phyloP scores from a whole-genome alignment of 306 rosid species.

The Trifolium dubium region DNA sequence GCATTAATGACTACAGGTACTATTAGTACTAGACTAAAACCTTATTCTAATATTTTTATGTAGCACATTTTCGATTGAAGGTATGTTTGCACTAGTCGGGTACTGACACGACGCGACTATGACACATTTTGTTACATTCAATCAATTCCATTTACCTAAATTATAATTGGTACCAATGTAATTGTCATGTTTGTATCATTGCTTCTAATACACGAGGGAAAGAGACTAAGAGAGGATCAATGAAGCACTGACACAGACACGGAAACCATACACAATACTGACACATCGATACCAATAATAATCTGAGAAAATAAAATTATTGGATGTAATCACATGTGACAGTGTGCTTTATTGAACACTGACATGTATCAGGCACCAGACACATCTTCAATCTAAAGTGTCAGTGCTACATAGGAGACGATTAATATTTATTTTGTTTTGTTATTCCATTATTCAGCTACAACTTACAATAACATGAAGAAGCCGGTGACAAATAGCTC shows the following conservation, averaged over 20 bases:
- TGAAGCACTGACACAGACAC: not conserved
- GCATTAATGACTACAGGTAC: constrained; percentile 97
- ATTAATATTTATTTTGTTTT: constrained; percentile 7
- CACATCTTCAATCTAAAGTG: not conserved
- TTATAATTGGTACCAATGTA: not conserved
- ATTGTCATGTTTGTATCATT: not conserved
- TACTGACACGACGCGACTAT: not conserved
- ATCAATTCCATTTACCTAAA: not conserved
- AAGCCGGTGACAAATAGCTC: constrained; percentile 75
- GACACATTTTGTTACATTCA: not conserved
- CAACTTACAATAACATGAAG: constrained; percentile 64
- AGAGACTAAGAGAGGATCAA: not conserved
- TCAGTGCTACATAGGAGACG: not conserved
- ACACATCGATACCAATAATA: not conserved
- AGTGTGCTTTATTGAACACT: no score
- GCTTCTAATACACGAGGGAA: not conserved
- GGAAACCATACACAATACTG: not conserved
- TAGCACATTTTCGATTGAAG: not conserved
- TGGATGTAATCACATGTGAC: not conserved
- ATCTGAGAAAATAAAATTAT: no score
- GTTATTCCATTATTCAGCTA: constrained; percentile 60
- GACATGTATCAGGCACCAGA: not conserved
- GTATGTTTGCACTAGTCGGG: not conserved
- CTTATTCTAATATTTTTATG: constrained; percentile 13
- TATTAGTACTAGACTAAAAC: not conserved